phyloP scores from a whole-genome alignment of 257 asterid genomes.

The Euphrasia confusa region DNA sequence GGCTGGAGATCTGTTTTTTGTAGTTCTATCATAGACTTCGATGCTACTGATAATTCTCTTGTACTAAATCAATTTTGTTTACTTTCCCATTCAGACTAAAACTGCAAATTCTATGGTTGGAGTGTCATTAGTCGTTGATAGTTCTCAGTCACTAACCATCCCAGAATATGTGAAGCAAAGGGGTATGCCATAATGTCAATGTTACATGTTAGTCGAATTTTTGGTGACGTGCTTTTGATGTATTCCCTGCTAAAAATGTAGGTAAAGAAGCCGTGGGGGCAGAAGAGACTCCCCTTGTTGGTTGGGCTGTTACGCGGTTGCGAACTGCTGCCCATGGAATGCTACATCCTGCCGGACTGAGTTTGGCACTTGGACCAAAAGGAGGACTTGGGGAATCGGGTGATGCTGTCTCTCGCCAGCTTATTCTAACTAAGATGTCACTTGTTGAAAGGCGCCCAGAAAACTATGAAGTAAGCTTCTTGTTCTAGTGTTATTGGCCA shows the following conservation, averaged over 20 bases:
- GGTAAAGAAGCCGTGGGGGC: slow-evolving; percentile 98
- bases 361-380: slow-evolving; percentile 86
- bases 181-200: slow-evolving; percentile 47
- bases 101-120: slow-evolving; percentile 90
- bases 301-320: slow-evolving; percentile 93
- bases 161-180: slow-evolving; percentile 72
- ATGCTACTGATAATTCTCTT: slow-evolving; percentile 16
- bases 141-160: slow-evolving; percentile 63
- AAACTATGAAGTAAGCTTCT: slow-evolving; percentile 85
- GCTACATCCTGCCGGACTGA: slow-evolving; percentile 63
- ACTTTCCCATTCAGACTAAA: slow-evolving; percentile 60
- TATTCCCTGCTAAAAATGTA: slow-evolving; percentile 32
- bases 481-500: slow-evolving; percentile 22
- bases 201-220: slow-evolving; percentile 11
- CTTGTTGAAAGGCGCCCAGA: slow-evolving; percentile 96
- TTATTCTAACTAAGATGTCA: slow-evolving; percentile 85
- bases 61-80: slow-evolving; percentile 20
- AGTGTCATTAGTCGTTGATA: slow-evolving; percentile 66
- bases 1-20: slow-evolving; percentile 17
- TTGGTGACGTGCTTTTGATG: slow-evolving; percentile 14
- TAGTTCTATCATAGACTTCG: slow-evolving; percentile 16
- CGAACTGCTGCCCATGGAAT: slow-evolving; percentile 95
- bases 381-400: slow-evolving; percentile 97
- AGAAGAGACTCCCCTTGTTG: slow-evolving; percentile 91
- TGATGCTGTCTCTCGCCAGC: slow-evolving; percentile 93